A percentile compares a stretch with the other conserved stretches of the same genome.
phyloP scores from a whole-genome alignment of 345 rosid genomes.

The Linum lewisii region DNA sequence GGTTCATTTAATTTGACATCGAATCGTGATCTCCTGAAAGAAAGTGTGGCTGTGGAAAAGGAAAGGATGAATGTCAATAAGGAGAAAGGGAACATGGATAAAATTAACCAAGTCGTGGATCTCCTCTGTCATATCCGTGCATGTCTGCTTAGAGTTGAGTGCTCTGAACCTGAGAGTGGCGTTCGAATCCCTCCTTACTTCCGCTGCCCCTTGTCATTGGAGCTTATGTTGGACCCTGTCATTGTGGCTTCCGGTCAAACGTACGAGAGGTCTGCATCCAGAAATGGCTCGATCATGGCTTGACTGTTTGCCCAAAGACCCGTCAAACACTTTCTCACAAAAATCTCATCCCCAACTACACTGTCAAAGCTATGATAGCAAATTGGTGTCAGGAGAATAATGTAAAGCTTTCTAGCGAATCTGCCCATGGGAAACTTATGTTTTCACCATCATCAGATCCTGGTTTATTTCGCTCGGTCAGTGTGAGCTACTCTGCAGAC shows the following conservation, averaged over 20 bases:
- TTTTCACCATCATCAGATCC: constrained; percentile 33
- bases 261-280: constrained; percentile 79
- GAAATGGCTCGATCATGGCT: constrained; percentile 76
- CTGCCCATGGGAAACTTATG: constrained; percentile 22
- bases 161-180: constrained; percentile 45
- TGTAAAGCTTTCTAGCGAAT: constrained; percentile 26
- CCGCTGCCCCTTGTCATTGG: constrained; percentile 79
- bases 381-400: constrained; percentile 75
- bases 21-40: constrained; percentile 59
- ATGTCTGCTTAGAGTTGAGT: constrained; percentile 49
- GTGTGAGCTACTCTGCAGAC: constrained; percentile 35
- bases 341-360: constrained; percentile 83
- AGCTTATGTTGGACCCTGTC: constrained; percentile 90
- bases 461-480: constrained; percentile 39
- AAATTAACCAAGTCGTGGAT: constrained; percentile 37
- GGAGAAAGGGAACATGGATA: constrained; percentile 29
- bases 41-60: constrained; percentile 75
- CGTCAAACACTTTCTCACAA: constrained; percentile 50
- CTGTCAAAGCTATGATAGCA: constrained; percentile 80
- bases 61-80: constrained; percentile 40
- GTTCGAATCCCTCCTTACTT: constrained; percentile 61
- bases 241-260: constrained; percentile 95
- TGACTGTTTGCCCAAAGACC: constrained; percentile 84
- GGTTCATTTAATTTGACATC: constrained; percentile 51
- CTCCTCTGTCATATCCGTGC: constrained; percentile 56